Base-by-base conservation (phyloP, 139 green algal species). In the Picochlorum costavermella region DNA sequence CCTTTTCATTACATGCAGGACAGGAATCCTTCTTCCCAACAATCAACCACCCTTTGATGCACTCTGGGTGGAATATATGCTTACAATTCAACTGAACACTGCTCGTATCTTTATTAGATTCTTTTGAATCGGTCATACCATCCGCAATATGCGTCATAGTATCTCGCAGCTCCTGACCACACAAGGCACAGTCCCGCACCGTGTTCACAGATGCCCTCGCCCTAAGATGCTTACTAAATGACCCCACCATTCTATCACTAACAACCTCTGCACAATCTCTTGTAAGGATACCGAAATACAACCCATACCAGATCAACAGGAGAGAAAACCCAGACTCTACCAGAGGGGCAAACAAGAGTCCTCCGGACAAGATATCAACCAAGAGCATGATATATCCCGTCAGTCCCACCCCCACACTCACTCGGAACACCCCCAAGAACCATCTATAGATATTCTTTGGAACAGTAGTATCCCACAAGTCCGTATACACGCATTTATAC, bases 261-360 rank as follows among this genome's bases (percentile, higher is more conserved):
- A 83, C 84, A 3, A 96, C 80, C 73, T 96, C 88, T 3, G 89
- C 89, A 13, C 74, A 86, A 68, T 96, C 89, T 0, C 89, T 72
- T 0, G 82, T 83, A 33, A 96, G 70, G 20, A 95, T 81, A 37
- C 89, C 89, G 74, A 92, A 96, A 71, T 95, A 96, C 4, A 95
- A 57, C 1, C 89, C 86, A 69, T 95, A 96, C 83, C 46, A 85
- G 17, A 70, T n/a, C n/a, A 53, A 16, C 17, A 70, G 63, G 64
- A 90, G 28, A 3, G 68, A 48, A 2, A 59, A 44, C 44, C 55
- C 67, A 14, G 50, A 56, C 6, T 64, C 64, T 23, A 78, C 44
- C 12, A 81, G 3, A 13, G 40, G 16, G 9, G 58, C 44, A 13
- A 88, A 58, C 50, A 90, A 25, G 2, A 75, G 59, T 3, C 74